Evolutionary conservation across 805 yeast genomes (phyloP).

Genomic region (Teunomyces tritomae): DNA sequence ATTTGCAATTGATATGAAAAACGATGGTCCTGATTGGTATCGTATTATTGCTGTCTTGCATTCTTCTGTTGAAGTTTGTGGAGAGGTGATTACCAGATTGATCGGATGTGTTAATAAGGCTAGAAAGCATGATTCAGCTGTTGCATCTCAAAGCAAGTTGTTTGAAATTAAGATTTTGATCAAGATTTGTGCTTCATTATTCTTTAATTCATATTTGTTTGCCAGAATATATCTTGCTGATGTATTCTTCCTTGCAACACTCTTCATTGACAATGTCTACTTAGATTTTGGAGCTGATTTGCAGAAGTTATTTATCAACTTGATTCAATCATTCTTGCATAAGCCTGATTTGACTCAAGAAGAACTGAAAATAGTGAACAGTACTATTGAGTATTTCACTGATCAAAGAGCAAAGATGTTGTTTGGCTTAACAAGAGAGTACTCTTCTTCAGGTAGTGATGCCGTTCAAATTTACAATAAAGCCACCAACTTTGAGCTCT

Average conservation of each 20-base stretch:
- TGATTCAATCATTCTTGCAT: conserved; percentile 65
- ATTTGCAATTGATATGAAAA: conserved; percentile 71
- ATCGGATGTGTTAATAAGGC: conserved; percentile 53
- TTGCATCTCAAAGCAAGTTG: conserved; percentile 51
- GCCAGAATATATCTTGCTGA: conserved; percentile 71
- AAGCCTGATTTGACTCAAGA: conserved; percentile 47
- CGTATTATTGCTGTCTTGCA: conserved; percentile 61
- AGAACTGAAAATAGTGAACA: conserved; percentile 42
- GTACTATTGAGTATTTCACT: conserved; percentile 45
- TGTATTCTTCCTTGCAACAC: conserved; percentile 61
- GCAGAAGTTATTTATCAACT: conserved; percentile 60
- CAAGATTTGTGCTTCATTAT: conserved; percentile 58
- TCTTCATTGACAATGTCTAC: conserved; percentile 52
- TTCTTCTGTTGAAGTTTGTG: conserved; percentile 73
- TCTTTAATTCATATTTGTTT: conserved; percentile 65
- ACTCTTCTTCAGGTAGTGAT: conserved; percentile 29
- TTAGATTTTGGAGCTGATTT: conserved; percentile 58
- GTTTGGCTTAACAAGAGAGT: conserved; percentile 62
- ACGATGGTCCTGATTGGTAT: conserved; percentile 71
- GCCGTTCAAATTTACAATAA: conserved; percentile 37
- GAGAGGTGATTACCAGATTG: conserved; percentile 57
- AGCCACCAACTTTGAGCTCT: conserved; percentile 51
- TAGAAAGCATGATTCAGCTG: conserved; percentile 38
- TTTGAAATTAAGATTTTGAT: conserved; percentile 69
- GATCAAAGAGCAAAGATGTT: conserved; percentile 68